phyloP scores from a whole-genome alignment of 2,329 filamentous ascomycete species.

The Ascochyta rabiei region DNA sequence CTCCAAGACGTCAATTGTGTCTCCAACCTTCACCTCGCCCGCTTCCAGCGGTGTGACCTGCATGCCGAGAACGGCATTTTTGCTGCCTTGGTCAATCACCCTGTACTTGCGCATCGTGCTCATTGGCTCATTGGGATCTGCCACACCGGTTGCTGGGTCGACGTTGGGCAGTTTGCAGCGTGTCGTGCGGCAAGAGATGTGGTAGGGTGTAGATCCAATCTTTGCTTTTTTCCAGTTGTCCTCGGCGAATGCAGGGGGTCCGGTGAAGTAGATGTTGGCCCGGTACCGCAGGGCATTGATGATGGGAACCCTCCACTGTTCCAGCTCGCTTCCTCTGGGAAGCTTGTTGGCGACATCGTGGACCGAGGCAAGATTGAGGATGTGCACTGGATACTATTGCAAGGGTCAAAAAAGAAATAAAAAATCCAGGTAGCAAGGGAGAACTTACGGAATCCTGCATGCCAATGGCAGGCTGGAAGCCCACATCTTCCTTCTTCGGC shows the following conservation, averaged over 20 bases:
- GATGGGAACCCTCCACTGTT: conserved; percentile 34
- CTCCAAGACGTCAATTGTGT: conserved; percentile 41
- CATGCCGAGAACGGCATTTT: conserved; percentile 68
- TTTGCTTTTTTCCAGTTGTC: conserved; percentile 69
- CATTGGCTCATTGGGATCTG: conserved; percentile 63
- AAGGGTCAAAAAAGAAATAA: conserved; percentile 20
- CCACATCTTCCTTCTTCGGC: conserved; percentile 62
- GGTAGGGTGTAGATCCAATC: conserved; percentile 53
- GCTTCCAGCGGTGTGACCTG: conserved; percentile 62
- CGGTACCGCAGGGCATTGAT: conserved; percentile 71
- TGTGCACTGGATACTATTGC: conserved; percentile 69
- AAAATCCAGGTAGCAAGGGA: too few relatives aligned
- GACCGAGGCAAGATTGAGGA: conserved; percentile 70
- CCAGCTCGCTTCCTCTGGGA: conserved; percentile 50
- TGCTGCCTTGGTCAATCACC: conserved; percentile 65
- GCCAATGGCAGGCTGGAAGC: conserved; percentile 68
- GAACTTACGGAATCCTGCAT: conserved; percentile 71
- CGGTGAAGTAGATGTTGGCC: conserved; percentile 73
- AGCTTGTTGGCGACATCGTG: conserved; percentile 65
- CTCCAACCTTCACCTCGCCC: conserved; percentile 40
- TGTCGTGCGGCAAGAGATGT: conserved; percentile 68
- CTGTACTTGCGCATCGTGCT: conserved; percentile 63
- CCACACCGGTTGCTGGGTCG: conserved; percentile 64
- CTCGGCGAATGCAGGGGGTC: conserved; percentile 69
- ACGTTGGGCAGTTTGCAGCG: conserved; percentile 76